Percentiles rank a stretch among this genome's conserved stretches.
Conservation (phyloP, 148 eudicot genomes). For the Camellia lanceoleosa region DNA sequence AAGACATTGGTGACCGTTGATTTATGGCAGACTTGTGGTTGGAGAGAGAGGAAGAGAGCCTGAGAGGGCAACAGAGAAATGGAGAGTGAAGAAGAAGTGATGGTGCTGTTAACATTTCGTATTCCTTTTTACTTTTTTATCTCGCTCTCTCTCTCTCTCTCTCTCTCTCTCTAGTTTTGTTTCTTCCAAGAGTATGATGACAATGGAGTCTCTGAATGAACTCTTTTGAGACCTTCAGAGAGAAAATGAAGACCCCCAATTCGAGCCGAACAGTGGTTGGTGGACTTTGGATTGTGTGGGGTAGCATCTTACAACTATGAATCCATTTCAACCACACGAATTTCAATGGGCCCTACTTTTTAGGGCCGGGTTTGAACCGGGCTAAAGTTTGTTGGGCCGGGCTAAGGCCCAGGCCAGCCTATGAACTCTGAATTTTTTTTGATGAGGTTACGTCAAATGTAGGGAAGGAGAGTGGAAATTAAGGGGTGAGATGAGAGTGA, state of each 20-base stretch:
- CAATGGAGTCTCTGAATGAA: slow-evolving; percentile 2
- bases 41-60: slow-evolving; percentile 38
- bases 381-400: too few relatives aligned
- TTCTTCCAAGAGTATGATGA: not conserved
- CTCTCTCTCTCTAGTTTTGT: not conserved
- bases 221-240: not conserved
- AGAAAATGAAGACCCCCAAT: not conserved
- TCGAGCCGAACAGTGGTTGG: not conserved
- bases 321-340: slow-evolving; percentile 26
- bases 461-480: too few relatives aligned
- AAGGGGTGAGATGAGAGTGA: not conserved
- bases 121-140: not conserved
- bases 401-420: too few relatives aligned
- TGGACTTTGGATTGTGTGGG: slow-evolving; percentile 41
- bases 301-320: not conserved
- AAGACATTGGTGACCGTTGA: slow-evolving; percentile 35
- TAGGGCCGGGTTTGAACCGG: too few relatives aligned
- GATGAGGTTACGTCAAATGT: too few relatives aligned
- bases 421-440: too few relatives aligned
- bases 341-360: not conserved
- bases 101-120: slow-evolving; percentile 34
- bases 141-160: not conserved
- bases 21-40: slow-evolving; percentile 27
- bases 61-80: slow-evolving; percentile 40
- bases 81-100: slow-evolving; percentile 47